Base-by-base conservation (phyloP, 148 eudicot genomes). In the Camellia japonica region DNA sequence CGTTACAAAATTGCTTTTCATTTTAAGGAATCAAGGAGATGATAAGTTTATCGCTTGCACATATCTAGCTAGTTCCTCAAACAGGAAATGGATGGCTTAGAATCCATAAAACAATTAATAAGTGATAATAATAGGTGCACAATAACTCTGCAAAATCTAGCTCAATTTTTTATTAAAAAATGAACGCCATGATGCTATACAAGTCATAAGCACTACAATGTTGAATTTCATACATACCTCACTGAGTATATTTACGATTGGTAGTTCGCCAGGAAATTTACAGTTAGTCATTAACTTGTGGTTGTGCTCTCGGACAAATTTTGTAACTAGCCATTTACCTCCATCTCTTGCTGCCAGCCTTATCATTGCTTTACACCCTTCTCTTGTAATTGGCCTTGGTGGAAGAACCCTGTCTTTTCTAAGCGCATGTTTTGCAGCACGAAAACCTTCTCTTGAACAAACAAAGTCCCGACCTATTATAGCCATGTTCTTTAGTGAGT, bases 181-280 rank as follows among this genome's bases (percentile, higher is more conserved):
- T 67, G 70, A 67, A 67, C 9, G 8, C 18, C 8, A 18, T 6
- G 19, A 68, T 13, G 11, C 44, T 52, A 23, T 52, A 2, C 68
- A 54, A 19, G 15, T 4, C 61, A 16, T 42, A 30, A 74, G 44
- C 38, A 12, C 60, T 58, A 41, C 5, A 43, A 61, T 56, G 67
- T 47, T 75, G 41, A 76, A n/a, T 44, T 46, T 54, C 30, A 12
- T 12, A 46, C 59, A 18, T 47, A 62, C 70, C 69, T 76, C 59
- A 23, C 14, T 63, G 56, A 76, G 70, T 76, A 63, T 62, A 63
- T 76, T 76, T 19, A 63, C 12, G 6, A 20, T 76, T 62, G 79
- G 79, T 51, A 74, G 13, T 41, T 74, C 77, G 70, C 79, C 79
- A 12, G 79, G 70, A 62, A 76, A 62, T n/a, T 20, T 76, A 46